Conservation (phyloP, 805 yeast species). For the Hanseniaspora clermontiae region DNA sequence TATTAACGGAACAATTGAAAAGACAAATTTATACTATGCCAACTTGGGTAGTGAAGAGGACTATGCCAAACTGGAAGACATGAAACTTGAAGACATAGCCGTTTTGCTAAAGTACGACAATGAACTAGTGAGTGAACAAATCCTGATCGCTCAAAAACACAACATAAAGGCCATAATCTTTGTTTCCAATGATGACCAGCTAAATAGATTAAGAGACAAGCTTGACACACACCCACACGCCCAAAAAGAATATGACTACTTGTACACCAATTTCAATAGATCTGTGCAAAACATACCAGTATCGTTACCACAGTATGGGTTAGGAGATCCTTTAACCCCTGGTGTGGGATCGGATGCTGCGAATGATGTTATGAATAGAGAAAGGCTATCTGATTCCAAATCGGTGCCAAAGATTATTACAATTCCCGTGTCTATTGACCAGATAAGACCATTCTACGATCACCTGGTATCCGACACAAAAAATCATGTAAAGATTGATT, state of each 20-base stretch:
- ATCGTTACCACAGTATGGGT: constrained; percentile 43
- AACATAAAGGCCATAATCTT: constrained; percentile 61
- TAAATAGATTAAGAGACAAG: background rate
- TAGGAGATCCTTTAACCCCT: constrained; percentile 74
- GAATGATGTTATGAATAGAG: constrained; percentile 23
- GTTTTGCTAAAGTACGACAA: constrained; percentile 49
- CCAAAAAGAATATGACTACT: constrained; percentile 4
- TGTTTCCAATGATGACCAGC: constrained; percentile 35
- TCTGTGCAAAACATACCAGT: constrained; percentile 34
- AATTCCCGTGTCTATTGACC: constrained; percentile 64
- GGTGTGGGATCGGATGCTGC: constrained; percentile 48
- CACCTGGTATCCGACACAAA: constrained; percentile 22
- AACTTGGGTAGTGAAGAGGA: constrained; percentile 55
- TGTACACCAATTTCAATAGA: constrained; percentile 20
- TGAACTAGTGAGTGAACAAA: constrained; percentile 36
- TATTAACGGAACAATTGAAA: constrained; percentile 39
- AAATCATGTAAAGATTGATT: constrained; percentile 16
- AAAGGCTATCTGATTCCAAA: constrained; percentile 34
- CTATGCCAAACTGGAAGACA: constrained; percentile 30
- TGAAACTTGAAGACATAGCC: constrained; percentile 34
- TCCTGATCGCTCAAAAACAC: constrained; percentile 40
- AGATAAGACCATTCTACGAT: constrained; percentile 36
- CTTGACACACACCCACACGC: background rate
- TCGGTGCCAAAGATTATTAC: constrained; percentile 62
- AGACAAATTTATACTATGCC: constrained; percentile 45